A percentile compares a stretch with the other conserved stretches of the same genome.
These are phyloP conservation scores for Lecanosticta acicola DNA, from an alignment of 2,329 filamentous ascomycete species.

Conservation along the genomic window DNA sequence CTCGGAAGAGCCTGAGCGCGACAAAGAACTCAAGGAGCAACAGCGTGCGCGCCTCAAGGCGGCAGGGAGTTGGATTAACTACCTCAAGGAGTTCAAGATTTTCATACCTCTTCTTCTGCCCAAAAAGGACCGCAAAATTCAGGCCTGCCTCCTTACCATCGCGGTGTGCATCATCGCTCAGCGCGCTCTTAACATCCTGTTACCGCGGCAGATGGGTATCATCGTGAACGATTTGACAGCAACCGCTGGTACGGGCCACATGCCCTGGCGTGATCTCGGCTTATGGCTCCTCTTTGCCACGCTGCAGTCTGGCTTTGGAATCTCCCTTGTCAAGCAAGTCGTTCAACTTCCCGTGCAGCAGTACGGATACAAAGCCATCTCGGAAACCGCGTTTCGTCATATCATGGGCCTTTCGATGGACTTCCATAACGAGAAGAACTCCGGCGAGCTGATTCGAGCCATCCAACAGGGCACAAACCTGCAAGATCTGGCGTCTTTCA, in stretches of 20 bases:
- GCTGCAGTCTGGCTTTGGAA: constrained; percentile 47
- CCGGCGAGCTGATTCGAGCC: constrained; percentile 59
- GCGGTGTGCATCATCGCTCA: constrained; percentile 62
- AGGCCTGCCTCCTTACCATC: constrained; percentile 63
- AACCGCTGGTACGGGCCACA: constrained; percentile 39
- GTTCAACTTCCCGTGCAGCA: constrained; percentile 54
- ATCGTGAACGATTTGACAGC: constrained; percentile 64
- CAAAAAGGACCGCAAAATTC: constrained; percentile 57
- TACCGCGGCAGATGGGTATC: constrained; percentile 75
- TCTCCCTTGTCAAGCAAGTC: constrained; percentile 47
- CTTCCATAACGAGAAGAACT: constrained; percentile 62
- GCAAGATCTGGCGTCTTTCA: constrained; percentile 53
- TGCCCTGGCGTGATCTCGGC: constrained; percentile 51
- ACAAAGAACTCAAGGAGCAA: constrained; percentile 51
- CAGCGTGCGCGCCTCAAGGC: constrained; percentile 61
- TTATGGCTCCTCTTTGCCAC: constrained; percentile 48
- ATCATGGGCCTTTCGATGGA: constrained; percentile 65
- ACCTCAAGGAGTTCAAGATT: constrained; percentile 66
- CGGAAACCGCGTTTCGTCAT: constrained; percentile 58
- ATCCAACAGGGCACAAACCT: constrained; percentile 59
- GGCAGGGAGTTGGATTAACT: constrained; percentile 71
- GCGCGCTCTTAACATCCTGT: constrained; percentile 68
- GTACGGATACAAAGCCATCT: constrained; percentile 54
- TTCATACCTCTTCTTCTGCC: constrained; percentile 79
- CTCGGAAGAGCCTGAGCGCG: constrained; percentile 49